A percentile compares a stretch with the other conserved stretches of the same genome.
Conservation (phyloP, 768 basidiomycete genomes). For the Suillus decipiens region DNA sequence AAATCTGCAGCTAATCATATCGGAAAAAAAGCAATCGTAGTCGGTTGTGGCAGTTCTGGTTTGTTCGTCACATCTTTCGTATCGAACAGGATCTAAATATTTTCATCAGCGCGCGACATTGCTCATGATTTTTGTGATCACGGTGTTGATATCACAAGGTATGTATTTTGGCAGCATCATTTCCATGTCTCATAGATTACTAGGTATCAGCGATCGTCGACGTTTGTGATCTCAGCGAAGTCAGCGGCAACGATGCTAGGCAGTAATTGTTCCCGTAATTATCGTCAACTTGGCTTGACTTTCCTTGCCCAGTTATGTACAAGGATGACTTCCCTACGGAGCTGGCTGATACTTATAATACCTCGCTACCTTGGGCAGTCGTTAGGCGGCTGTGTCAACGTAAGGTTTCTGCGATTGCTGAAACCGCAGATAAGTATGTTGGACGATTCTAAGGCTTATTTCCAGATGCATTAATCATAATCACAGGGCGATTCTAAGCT, state of each 20-base stretch:
- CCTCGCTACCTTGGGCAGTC: slow-evolving; percentile 19
- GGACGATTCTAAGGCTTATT: neutral
- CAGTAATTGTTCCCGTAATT: slow-evolving; percentile 10
- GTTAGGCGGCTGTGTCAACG: slow-evolving; percentile 25
- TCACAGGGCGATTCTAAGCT: slow-evolving; percentile 36
- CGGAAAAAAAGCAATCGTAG: slow-evolving; percentile 67
- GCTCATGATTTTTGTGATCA: slow-evolving; percentile 36
- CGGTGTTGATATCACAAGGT: slow-evolving; percentile 34
- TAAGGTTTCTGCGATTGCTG: slow-evolving; percentile 15
- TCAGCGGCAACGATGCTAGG: slow-evolving; percentile 12
- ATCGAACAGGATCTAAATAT: slow-evolving; percentile 3
- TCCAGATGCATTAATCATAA: neutral
- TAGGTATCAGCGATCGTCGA: slow-evolving; percentile 30
- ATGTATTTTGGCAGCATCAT: neutral
- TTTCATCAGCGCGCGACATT: slow-evolving; percentile 37
- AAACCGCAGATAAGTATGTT: slow-evolving; percentile 31
- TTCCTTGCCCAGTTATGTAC: slow-evolving; percentile 15
- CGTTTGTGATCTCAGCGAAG: slow-evolving; percentile 20
- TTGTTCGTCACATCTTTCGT: slow-evolving; percentile 4
- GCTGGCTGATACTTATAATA: slow-evolving; percentile 20
- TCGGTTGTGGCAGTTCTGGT: slow-evolving; percentile 70
- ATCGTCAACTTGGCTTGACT: neutral
- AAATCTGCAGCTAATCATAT: slow-evolving; percentile 47
- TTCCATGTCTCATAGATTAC: slow-evolving; percentile 8
- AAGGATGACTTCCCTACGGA: slow-evolving; percentile 27